Evolutionary conservation across 2,329 filamentous ascomycete genomes (phyloP).

Genomic region (Colletotrichum sp.): DNA sequence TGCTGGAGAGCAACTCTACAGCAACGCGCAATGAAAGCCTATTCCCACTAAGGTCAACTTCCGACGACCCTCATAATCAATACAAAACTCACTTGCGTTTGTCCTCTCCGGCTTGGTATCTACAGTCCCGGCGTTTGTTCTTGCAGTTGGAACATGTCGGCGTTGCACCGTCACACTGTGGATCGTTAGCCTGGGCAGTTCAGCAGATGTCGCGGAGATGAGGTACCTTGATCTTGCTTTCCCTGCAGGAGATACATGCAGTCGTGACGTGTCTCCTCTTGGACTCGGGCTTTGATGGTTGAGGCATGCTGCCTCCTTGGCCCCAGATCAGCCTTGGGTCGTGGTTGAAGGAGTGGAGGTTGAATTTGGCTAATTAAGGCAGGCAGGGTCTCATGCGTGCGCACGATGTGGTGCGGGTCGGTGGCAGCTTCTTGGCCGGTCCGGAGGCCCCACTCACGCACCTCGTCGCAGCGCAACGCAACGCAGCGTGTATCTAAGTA

Average conservation of each 20-base stretch:
- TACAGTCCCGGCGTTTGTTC: neutral
- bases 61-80: neutral
- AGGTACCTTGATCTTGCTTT: conserved; percentile 47
- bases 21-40: conserved; percentile 11
- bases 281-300: neutral
- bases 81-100: conserved; percentile 5
- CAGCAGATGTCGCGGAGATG: too few species aligned
- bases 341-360: neutral
- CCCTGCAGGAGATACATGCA: conserved; percentile 47
- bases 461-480: neutral
- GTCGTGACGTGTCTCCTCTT: conserved; percentile 46
- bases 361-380: neutral
- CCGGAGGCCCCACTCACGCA: neutral
- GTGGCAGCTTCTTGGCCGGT: neutral
- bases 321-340: neutral
- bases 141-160: conserved; percentile 5
- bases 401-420: neutral
- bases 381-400: neutral
- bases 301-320: neutral
- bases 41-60: neutral
- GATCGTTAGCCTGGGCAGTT: neutral
- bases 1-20: conserved; percentile 1
- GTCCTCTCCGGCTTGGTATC: conserved; percentile 6
- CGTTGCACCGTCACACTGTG: conserved; percentile 4
- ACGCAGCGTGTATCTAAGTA: neutral